These are phyloP conservation scores for Echinochloa phyllopogon DNA, from an alignment of 176 grass and related monocot species.

Conservation along the genomic window DNA sequence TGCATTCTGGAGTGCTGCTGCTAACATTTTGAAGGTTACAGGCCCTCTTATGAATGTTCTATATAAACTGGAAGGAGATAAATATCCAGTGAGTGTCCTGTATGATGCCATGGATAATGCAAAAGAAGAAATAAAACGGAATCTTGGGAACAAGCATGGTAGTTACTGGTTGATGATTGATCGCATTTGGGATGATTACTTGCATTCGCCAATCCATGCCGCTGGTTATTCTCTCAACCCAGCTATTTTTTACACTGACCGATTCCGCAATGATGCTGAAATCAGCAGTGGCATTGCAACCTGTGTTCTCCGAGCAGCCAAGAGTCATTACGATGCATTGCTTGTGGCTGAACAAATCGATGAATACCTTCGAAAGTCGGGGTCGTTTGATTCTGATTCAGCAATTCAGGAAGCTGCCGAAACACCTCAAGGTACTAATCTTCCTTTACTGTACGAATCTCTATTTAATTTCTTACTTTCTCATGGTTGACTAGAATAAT, in stretches of 20 bases:
- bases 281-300: constrained; percentile 59
- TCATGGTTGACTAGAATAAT: no score
- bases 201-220: constrained; percentile 77
- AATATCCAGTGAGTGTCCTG: constrained; percentile 61
- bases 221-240: constrained; percentile 80
- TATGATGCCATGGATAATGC: constrained; percentile 81
- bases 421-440: constrained; percentile 66
- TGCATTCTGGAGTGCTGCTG: constrained; percentile 73
- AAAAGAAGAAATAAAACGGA: constrained; percentile 66
- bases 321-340: constrained; percentile 40
- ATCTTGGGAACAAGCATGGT: constrained; percentile 50
- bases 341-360: constrained; percentile 58
- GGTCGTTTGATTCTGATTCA: constrained; percentile 47
- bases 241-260: constrained; percentile 54
- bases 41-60: constrained; percentile 67
- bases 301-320: constrained; percentile 48
- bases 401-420: constrained; percentile 44
- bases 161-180: constrained; percentile 65
- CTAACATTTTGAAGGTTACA: constrained; percentile 64
- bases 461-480: no score
- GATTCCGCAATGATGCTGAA: constrained; percentile 62
- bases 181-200: constrained; percentile 68
- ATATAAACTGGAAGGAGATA: constrained; percentile 51
- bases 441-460: neutral
- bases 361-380: constrained; percentile 52